Percentiles rank a stretch among this genome's conserved stretches.
phyloP scores from a whole-genome alignment of 2,329 filamentous ascomycete genomes.

The Alternaria arborescens region DNA sequence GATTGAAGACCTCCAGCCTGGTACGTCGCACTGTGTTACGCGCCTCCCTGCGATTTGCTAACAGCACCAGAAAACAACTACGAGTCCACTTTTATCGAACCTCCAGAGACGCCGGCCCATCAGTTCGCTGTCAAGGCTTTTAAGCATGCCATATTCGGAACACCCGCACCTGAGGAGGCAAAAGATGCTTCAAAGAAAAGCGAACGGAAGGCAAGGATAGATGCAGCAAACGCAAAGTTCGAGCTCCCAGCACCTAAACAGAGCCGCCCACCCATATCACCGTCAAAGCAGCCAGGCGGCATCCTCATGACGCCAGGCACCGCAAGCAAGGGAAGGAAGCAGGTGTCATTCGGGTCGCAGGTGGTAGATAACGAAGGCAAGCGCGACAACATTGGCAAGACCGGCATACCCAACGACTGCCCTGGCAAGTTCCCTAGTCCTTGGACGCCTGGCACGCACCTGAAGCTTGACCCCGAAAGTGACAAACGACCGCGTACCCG shows the following conservation, averaged over 20 bases:
- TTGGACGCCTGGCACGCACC: constrained; percentile 55
- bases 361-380: constrained; percentile 66
- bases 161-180: constrained; percentile 62
- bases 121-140: constrained; percentile 74
- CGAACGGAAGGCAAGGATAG: constrained; percentile 38
- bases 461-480: constrained; percentile 37
- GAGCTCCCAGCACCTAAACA: constrained; percentile 34
- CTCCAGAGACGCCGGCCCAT: constrained; percentile 71
- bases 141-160: constrained; percentile 71
- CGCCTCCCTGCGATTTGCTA: constrained; percentile 14
- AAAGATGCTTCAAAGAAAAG: constrained; percentile 32
- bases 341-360: constrained; percentile 67
- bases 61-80: constrained; percentile 40
- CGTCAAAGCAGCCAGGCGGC: constrained; percentile 65
- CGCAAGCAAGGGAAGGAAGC: constrained; percentile 64
- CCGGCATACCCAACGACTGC: constrained; percentile 58
- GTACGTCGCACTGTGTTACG: constrained; percentile 25
- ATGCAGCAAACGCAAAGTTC: constrained; percentile 36
- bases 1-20: constrained; percentile 48
- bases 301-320: constrained; percentile 72
- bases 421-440: constrained; percentile 61
- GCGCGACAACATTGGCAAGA: constrained; percentile 55
- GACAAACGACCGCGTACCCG: constrained; percentile 51
- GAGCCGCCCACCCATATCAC: constrained; percentile 50
- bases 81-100: constrained; percentile 59